Evolutionary conservation across 2,329 filamentous ascomycete species (phyloP), one percentile per base, ranked within the genome.

Genomic region (Whalleya microplaca): DNA sequence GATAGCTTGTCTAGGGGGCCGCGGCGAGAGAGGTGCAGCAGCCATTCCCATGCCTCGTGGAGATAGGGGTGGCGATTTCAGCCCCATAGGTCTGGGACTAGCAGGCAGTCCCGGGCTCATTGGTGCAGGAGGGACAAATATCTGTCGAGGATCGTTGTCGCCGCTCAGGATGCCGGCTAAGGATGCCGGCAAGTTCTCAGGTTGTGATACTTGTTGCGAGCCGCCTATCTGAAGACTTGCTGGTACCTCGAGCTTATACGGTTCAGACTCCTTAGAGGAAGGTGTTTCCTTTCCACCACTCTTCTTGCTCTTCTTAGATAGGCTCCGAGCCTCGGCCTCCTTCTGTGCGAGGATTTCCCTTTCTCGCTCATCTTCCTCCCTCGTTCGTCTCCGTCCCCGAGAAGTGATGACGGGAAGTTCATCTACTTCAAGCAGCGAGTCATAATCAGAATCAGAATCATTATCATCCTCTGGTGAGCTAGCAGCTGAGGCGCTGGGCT

Each of bases 321-420:
- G 76, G 72, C 89, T 92, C 56, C 88, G 83, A 23, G 83, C 80
- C 67, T 91, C 88, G 12, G 88, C 84, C 66, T 92, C 87, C 67
- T 86, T 82, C 45, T 83, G 71, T 1, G 83, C 85, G n/a, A 87
- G 72, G 14, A 85, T 79, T 69, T 94, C 91, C 46, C 93, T 85
- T 52, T 91, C 84, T 52, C 82, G 82, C 64, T 97, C 92, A 67
- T 97, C 93, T 59, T 96, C 91, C 71, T 94, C 92, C 50, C 93
- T 84, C 2, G 92, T 96, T 72, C 89, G 91, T 65, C 91, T 83
- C 56, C 92, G 84, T 8, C 92, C 94, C 59, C 93, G 84, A 50
- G 85, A 78, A 12, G 83, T 78, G 37, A 82, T 75, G 5, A 75
- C 71, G 0, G 82, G 77, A 48, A 87, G 78, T 61, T 89, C 87